phyloP scores from a whole-genome alignment of 169 alveolate genomes.

The Cryptosporidium felis region DNA sequence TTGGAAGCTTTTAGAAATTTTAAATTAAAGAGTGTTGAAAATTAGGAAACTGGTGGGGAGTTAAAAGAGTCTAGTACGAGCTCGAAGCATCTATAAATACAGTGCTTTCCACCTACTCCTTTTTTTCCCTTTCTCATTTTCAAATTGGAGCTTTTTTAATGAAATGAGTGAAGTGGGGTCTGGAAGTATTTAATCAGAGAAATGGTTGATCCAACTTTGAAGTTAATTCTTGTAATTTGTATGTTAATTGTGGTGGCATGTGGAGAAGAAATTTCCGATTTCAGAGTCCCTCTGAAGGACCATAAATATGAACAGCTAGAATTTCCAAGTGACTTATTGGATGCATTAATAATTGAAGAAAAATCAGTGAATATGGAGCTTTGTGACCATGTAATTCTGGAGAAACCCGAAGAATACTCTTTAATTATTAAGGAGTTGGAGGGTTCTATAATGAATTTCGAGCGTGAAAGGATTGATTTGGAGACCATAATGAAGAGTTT shows the following conservation, averaged over 20 bases:
- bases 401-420: conserved; percentile 13
- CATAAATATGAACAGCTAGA: not conserved
- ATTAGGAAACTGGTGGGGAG: too few relatives aligned
- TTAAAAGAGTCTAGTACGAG: too few relatives aligned
- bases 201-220: too few relatives aligned
- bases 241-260: not conserved
- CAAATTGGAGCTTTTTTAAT: not conserved
- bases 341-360: not conserved
- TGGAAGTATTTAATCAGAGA: too few relatives aligned
- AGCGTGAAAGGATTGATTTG: not conserved
- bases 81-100: too few relatives aligned
- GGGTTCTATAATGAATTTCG: not conserved
- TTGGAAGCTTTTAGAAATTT: too few relatives aligned
- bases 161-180: too few relatives aligned
- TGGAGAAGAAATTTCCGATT: not conserved
- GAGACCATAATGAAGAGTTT: not conserved
- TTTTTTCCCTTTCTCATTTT: not conserved
- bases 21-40: too few relatives aligned
- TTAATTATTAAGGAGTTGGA: not conserved
- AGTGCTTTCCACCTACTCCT: not conserved
- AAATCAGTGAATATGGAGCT: not conserved
- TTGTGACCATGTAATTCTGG: not conserved
- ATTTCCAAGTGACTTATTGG: conserved; percentile 1
- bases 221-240: too few relatives aligned
- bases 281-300: not conserved